Percentiles rank a stretch among this genome's conserved stretches.
Evolutionary conservation across 1,139 yeast species (phyloP).

Genomic region (Magnusiomyces paraingens): DNA sequence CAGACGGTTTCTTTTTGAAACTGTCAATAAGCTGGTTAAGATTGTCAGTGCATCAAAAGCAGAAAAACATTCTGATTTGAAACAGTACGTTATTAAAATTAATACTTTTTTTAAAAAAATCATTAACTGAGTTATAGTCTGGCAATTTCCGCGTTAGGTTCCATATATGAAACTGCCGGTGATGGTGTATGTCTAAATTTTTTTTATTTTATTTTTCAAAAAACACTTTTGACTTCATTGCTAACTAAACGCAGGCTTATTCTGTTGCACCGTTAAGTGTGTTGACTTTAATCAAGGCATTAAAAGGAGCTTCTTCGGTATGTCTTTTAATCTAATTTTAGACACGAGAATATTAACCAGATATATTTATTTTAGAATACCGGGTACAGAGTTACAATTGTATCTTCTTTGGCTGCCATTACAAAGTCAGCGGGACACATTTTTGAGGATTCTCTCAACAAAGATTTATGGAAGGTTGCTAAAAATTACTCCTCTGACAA

Average conservation of each 20-base stretch:
- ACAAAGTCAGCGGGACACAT: conserved; percentile 27
- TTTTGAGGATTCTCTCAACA: conserved; percentile 30
- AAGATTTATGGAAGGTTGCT: conserved; percentile 32
- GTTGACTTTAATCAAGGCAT: conserved; percentile 26
- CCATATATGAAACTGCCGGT: conserved; percentile 25
- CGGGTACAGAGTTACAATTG: conserved; percentile 27
- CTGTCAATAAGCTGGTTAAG: conserved; percentile 26
- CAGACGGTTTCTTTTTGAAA: conserved; percentile 27
- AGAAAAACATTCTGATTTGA: conserved; percentile 26
- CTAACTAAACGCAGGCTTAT: conserved; percentile 21
- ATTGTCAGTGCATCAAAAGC: conserved; percentile 26
- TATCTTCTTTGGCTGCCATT: conserved; percentile 24
- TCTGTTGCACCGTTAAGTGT: conserved; percentile 32
- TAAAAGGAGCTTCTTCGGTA: conserved; percentile 26
- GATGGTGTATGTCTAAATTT: conserved; percentile 23
- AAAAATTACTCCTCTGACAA: conserved; percentile 26
- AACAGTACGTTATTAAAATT: conserved; percentile 23
- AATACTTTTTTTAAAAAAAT: conserved; percentile 5
- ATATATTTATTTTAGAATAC: conserved; percentile 19
- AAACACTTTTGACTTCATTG: not conserved
- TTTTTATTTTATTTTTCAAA: not conserved
- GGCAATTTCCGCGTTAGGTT: conserved; percentile 23
- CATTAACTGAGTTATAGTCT: conserved; percentile 15
- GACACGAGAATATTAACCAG: not conserved
- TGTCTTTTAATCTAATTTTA: conserved; percentile 10